Conservation (phyloP, 2,329 filamentous ascomycete species). For the Alternaria rosae region DNA sequence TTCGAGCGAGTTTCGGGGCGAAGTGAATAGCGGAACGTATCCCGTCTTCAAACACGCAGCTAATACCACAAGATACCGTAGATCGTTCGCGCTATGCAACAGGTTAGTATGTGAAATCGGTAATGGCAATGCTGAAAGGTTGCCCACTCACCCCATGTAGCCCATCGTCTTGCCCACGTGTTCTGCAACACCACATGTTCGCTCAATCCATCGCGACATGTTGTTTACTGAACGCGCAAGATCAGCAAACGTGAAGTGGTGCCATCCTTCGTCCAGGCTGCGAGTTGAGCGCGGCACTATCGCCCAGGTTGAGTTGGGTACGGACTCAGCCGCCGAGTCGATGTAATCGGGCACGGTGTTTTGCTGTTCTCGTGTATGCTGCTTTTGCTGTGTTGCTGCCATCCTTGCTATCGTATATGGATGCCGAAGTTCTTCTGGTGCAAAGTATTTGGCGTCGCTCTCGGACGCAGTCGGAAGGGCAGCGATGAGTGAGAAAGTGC, state of each 20-base stretch:
- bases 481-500: not conserved
- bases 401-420: not conserved
- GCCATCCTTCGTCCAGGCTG: not conserved
- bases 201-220: conserved; percentile 3
- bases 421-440: not conserved
- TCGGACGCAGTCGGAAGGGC: not conserved
- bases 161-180: not conserved
- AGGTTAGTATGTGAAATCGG: not conserved
- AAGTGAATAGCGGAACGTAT: conserved; percentile 5
- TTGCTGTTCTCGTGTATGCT: not conserved
- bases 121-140: not conserved
- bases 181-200: not conserved
- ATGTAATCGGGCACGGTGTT: not conserved
- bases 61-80: conserved; percentile 2
- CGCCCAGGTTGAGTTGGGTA: not conserved
- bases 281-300: conserved; percentile 1
- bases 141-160: conserved; percentile 1
- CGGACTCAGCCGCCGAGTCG: not conserved
- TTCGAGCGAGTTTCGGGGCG: not conserved
- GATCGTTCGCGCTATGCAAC: not conserved
- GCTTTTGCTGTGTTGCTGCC: not conserved
- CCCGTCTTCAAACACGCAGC: conserved; percentile 5
- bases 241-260: not conserved
- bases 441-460: not conserved
- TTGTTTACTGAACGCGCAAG: not conserved